Conservation (phyloP, 2,329 filamentous ascomycete species). For the Xylaria hypoxylon region DNA sequence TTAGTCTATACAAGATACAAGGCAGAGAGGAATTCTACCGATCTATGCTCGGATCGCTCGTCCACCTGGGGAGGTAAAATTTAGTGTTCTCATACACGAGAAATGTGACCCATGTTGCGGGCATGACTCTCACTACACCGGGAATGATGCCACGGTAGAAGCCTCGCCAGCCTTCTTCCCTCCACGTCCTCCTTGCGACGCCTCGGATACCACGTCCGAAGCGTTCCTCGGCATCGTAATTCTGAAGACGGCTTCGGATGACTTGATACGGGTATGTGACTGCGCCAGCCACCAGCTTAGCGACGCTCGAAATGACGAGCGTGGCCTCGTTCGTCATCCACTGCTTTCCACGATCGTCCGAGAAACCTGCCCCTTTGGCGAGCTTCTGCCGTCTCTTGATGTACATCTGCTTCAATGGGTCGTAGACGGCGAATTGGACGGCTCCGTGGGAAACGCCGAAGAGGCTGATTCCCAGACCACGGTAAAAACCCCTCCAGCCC, state of each 20-base stretch:
- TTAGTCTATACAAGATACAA: not conserved
- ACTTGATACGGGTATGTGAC: constrained; percentile 97
- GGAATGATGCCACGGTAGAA: constrained; percentile 94
- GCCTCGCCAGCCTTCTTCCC: constrained; percentile 80
- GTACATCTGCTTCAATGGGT: constrained; percentile 71
- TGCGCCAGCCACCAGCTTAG: constrained; percentile 90
- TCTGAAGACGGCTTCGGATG: constrained; percentile 87
- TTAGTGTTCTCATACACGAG: constrained; percentile 96
- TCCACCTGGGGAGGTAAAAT: constrained; percentile 70
- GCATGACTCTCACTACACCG: constrained; percentile 89
- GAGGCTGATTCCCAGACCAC: constrained; percentile 83
- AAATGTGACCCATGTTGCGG: constrained; percentile 96
- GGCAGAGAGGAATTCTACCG: constrained; percentile 6
- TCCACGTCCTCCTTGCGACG: constrained; percentile 79
- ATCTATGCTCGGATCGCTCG: constrained; percentile 22
- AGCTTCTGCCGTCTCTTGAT: constrained; percentile 57
- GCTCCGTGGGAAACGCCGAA: constrained; percentile 92
- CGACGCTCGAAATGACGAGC: constrained; percentile 79
- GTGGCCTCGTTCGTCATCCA: constrained; percentile 79
- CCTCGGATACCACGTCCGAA: constrained; percentile 79
- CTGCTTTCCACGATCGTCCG: constrained; percentile 48
- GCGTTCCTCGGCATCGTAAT: constrained; percentile 80
- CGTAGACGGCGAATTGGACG: constrained; percentile 96
- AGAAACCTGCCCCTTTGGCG: not conserved
- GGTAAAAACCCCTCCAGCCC: constrained; percentile 85